Evolutionary conservation across 2,329 filamentous ascomycete genomes (phyloP).

Genomic region (Xylaria polymorpha): DNA sequence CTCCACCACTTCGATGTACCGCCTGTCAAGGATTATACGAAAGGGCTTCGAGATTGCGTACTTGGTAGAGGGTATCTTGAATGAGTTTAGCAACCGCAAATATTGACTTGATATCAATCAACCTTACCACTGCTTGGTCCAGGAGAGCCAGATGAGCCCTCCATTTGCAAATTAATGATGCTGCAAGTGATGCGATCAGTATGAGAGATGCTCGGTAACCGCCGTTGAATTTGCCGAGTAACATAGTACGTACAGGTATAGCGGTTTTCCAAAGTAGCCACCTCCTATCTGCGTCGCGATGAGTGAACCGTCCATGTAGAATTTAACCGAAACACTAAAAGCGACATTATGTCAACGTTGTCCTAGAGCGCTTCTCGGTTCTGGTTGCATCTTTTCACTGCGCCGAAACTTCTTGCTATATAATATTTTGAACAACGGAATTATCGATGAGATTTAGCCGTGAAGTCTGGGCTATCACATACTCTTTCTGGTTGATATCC

Average conservation of each 20-base stretch:
- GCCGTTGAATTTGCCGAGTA: no score
- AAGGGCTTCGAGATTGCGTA: conserved; percentile 47
- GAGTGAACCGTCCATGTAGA: conserved; percentile 64
- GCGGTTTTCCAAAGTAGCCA: conserved; percentile 60
- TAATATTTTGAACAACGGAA: background rate
- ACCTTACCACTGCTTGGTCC: conserved; percentile 51
- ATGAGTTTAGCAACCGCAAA: conserved; percentile 13
- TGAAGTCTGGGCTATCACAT: conserved; percentile 6
- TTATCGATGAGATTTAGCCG: background rate
- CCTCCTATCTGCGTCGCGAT: conserved; percentile 63
- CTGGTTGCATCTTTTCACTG: background rate
- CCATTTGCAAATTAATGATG: conserved; percentile 61
- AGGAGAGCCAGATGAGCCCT: conserved; percentile 58
- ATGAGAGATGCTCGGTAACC: background rate
- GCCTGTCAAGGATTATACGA: conserved; percentile 46
- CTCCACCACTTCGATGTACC: no score
- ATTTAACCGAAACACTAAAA: conserved; percentile 59
- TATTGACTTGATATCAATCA: background rate
- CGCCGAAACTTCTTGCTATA: background rate
- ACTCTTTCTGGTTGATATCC: conserved; percentile 62
- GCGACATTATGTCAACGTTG: conserved; percentile 1
- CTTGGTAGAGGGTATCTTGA: conserved; percentile 48
- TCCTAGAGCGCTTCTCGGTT: background rate
- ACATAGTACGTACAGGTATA: conserved; percentile 54
- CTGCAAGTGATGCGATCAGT: conserved; percentile 41